phyloP scores from a whole-genome alignment of 1,139 yeast genomes.

The Yamadazyma atlantica region DNA sequence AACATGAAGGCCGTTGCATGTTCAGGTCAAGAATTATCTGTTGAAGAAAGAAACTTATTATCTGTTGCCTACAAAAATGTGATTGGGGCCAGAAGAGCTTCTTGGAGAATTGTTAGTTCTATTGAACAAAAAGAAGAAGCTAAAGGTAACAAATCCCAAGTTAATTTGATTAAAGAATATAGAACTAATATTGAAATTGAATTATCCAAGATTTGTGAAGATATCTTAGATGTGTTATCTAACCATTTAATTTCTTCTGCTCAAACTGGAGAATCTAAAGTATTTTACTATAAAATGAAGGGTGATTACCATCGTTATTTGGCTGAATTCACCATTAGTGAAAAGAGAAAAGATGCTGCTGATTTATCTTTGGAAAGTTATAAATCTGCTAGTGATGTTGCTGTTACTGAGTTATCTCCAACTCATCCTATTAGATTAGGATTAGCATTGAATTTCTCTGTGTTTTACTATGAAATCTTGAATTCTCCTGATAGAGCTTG shows the following conservation, averaged over 20 bases:
- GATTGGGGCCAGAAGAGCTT: constrained; percentile 98
- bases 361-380: constrained; percentile 92
- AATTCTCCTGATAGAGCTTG: constrained; percentile 99
- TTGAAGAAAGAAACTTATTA: constrained; percentile 95
- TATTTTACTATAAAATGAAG: constrained; percentile 98
- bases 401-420: constrained; percentile 95
- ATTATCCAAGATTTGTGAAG: constrained; percentile 91
- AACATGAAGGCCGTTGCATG: constrained; percentile 98
- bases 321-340: constrained; percentile 93
- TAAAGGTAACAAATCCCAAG: constrained; percentile 90
- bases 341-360: constrained; percentile 90
- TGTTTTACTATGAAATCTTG: constrained; percentile 95
- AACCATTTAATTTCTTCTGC: constrained; percentile 93
- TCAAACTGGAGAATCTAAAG: constrained; percentile 95
- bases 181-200: constrained; percentile 94
- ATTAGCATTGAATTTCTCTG: constrained; percentile 95
- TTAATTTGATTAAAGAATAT: constrained; percentile 85
- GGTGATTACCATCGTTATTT: constrained; percentile 99
- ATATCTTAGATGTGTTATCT: constrained; percentile 82
- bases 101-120: constrained; percentile 98
- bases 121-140: constrained; percentile 98
- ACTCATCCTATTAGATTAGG: constrained; percentile 99
- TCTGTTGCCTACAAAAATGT: constrained; percentile 98
- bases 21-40: constrained; percentile 91
- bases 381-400: constrained; percentile 94